phyloP scores from a whole-genome alignment of 176 grass and related monocot species.

The Puya raimondii region DNA sequence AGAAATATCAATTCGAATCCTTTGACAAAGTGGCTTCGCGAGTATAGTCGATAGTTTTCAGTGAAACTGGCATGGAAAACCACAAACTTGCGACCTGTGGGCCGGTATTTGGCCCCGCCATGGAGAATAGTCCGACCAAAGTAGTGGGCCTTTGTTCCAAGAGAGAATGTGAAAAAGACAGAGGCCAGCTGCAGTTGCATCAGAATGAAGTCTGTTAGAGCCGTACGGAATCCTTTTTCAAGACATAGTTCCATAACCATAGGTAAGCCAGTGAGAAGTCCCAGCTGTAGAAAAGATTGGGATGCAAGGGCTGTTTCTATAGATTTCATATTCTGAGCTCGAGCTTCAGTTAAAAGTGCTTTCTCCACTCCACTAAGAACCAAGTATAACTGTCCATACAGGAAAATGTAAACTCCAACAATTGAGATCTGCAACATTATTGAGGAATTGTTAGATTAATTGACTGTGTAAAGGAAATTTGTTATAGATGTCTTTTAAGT shows the following conservation, averaged over 20 bases:
- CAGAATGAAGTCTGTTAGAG: conserved; percentile 85
- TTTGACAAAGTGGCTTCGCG: conserved; percentile 91
- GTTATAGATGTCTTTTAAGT: neutral
- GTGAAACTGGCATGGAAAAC: conserved; percentile 86
- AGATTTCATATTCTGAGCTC: conserved; percentile 68
- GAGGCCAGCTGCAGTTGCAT: conserved; percentile 93
- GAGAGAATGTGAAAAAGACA: conserved; percentile 95
- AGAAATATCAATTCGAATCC: conserved; percentile 86
- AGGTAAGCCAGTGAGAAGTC: conserved; percentile 84
- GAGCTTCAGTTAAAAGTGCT: conserved; percentile 54
- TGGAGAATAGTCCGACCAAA: conserved; percentile 92
- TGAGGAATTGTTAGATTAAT: neutral
- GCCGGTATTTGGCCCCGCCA: conserved; percentile 78
- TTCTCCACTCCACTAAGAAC: conserved; percentile 86
- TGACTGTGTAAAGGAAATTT: neutral
- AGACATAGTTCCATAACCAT: conserved; percentile 93
- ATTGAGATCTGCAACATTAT: conserved; percentile 64
- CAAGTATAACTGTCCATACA: conserved; percentile 88
- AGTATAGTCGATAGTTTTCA: conserved; percentile 91
- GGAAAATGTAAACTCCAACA: conserved; percentile 79
- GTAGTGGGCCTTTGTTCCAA: conserved; percentile 91
- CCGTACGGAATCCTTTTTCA: conserved; percentile 71
- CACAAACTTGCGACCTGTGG: conserved; percentile 86
- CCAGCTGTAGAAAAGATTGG: conserved; percentile 93
- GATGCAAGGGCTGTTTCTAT: conserved; percentile 95